These are phyloP conservation scores for Dioscorea cayenensis DNA, from an alignment of 116 monocot genomes.

Conservation along the genomic window DNA sequence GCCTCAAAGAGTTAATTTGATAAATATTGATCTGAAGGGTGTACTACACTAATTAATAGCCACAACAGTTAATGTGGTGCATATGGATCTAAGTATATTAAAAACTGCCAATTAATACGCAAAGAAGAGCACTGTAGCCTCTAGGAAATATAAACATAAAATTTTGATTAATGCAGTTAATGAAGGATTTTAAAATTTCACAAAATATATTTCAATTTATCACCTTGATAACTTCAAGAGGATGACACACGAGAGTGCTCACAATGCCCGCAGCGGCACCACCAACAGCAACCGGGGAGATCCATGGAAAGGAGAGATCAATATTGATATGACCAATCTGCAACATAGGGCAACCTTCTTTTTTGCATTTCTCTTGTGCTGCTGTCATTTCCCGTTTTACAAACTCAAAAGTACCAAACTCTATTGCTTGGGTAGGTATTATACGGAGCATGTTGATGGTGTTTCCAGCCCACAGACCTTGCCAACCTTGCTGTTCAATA, in stretches of 20 bases:
- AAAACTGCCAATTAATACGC: too few relatives aligned
- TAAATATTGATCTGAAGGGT: too few relatives aligned
- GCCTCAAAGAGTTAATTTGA: too few relatives aligned
- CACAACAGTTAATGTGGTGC: too few relatives aligned
- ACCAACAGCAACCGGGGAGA: constrained; percentile 90
- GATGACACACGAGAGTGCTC: constrained; percentile 88
- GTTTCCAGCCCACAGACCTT: constrained; percentile 96
- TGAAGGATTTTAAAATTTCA: too few relatives aligned
- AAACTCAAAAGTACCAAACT: constrained; percentile 83
- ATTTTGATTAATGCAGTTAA: too few relatives aligned
- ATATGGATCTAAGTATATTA: too few relatives aligned
- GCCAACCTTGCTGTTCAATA: constrained; percentile 70
- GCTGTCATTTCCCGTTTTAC: constrained; percentile 54
- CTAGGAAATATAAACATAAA: too few relatives aligned
- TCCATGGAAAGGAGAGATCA: constrained; percentile 54
- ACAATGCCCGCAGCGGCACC: constrained; percentile 95
- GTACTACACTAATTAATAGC: too few relatives aligned
- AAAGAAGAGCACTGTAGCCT: too few relatives aligned
- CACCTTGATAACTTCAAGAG: constrained; percentile 97
- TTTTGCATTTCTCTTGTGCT: constrained; percentile 60
- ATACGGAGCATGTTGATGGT: constrained; percentile 90
- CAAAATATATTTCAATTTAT: not conserved
- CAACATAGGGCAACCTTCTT: constrained; percentile 33
- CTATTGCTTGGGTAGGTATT: constrained; percentile 88
- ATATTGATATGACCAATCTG: constrained; percentile 44